phyloP scores from a whole-genome alignment of 23 red algal species.

The Gracilariopsis chorda region DNA sequence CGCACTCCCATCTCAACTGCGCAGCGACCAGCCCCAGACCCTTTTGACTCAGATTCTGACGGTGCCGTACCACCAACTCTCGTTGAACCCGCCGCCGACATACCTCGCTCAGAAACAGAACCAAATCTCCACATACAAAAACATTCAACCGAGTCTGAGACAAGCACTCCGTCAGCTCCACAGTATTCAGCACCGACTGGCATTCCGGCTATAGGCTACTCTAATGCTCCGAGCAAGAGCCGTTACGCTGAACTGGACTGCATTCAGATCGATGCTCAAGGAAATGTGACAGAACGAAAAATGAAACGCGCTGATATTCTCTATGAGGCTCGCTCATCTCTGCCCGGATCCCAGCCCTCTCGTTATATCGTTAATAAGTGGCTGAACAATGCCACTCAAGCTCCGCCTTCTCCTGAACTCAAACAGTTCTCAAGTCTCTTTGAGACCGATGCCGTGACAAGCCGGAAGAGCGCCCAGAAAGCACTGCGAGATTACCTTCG shows the following conservation, averaged over 20 bases:
- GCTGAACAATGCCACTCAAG: background rate
- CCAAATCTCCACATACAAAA: background rate
- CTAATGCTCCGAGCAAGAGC: background rate
- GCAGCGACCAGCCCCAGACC: background rate
- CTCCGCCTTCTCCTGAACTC: constrained; percentile 8
- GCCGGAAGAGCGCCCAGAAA: constrained; percentile 41
- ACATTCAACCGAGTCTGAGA: too few species aligned
- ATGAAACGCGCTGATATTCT: constrained; percentile 57
- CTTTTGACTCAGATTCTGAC: constrained; percentile 17
- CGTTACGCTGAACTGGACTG: constrained; percentile 26
- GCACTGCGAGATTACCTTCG: constrained; percentile 64
- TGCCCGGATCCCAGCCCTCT: constrained; percentile 24
- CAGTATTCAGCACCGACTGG: background rate
- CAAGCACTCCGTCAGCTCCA: background rate
- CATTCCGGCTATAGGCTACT: background rate
- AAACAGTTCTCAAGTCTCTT: constrained; percentile 18
- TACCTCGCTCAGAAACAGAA: background rate
- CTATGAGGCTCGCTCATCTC: constrained; percentile 40
- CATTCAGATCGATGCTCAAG: constrained; percentile 39
- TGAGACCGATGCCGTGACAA: background rate
- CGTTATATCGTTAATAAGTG: constrained; percentile 16
- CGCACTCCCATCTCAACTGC: too few species aligned
- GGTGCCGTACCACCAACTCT: background rate
- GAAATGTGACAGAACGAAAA: background rate
- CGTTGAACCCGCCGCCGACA: background rate